These are phyloP conservation scores for Pseudognaphalium luteoalbum DNA, from an alignment of 129 eudicot species.

Conservation along the genomic window DNA sequence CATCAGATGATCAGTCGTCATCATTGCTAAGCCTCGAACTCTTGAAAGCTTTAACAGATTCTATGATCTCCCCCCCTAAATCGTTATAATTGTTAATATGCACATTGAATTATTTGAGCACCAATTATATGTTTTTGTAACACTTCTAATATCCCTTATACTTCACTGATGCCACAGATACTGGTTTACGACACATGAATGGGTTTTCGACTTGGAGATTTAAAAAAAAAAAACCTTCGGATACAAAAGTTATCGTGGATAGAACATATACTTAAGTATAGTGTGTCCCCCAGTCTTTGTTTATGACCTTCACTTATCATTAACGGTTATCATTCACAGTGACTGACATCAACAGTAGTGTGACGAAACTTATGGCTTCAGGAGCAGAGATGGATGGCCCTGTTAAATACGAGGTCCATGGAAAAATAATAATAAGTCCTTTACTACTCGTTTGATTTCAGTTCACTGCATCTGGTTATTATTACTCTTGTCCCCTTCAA, in stretches of 20 bases:
- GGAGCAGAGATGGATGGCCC: conserved; percentile 99
- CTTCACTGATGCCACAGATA: neutral
- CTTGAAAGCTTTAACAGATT: neutral
- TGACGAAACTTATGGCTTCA: conserved; percentile 76
- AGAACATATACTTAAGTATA: neutral
- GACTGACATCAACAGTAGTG: conserved; percentile 66
- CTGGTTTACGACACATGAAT: neutral
- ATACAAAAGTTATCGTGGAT: neutral
- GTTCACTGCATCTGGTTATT: neutral
- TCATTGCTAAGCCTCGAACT: neutral
- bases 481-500: neutral
- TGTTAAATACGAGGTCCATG: conserved; percentile 89
- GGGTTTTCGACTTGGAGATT: neutral
- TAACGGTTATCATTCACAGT: conserved; percentile 71
- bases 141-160: neutral
- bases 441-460: neutral
- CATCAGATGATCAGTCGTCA: neutral
- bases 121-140: neutral
- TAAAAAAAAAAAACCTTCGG: neutral
- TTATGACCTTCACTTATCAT: conserved; percentile 29
- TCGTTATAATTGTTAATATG: neutral
- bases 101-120: neutral
- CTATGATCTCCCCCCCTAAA: neutral
- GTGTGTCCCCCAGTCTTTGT: neutral
- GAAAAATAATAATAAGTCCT: conserved; percentile 55